These are phyloP conservation scores for Corylus heterophylla DNA, from an alignment of 306 rosid species.

Conservation along the genomic window DNA sequence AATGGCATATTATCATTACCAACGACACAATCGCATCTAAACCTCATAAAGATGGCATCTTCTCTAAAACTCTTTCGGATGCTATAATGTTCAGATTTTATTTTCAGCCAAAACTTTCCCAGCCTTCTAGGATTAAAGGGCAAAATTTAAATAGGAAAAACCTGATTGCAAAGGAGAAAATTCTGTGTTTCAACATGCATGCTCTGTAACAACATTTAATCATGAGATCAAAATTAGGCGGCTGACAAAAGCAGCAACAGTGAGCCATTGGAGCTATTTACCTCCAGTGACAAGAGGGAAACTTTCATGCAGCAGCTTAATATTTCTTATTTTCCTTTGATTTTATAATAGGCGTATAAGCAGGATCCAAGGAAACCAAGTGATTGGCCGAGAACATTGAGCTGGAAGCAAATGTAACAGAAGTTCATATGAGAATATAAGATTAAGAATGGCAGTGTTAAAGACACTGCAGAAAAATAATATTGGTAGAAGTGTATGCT, in stretches of 20 bases:
- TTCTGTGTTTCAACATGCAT: not conserved
- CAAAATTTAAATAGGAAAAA: not conserved
- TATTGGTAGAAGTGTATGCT: constrained; percentile 6
- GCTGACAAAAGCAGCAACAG: constrained; percentile 14
- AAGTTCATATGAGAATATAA: not conserved
- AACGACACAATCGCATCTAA: not conserved
- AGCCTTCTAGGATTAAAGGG: no score
- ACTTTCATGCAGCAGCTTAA: constrained; percentile 4
- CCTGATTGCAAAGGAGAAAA: not conserved
- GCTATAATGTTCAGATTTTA: not conserved
- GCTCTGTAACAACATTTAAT: not conserved
- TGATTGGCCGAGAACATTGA: constrained; percentile 69
- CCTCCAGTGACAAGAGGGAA: constrained; percentile 1
- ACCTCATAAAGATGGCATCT: not conserved
- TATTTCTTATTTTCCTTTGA: constrained; percentile 49
- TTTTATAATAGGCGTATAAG: constrained; percentile 67
- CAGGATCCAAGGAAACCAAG: constrained; percentile 73
- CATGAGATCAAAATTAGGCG: constrained; percentile 15
- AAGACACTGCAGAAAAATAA: not conserved
- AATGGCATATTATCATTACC: not conserved
- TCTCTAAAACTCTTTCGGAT: not conserved
- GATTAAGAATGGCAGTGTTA: not conserved
- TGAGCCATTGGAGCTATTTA: constrained; percentile 18
- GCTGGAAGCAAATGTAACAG: constrained; percentile 27
- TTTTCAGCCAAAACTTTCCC: not conserved